phyloP scores from a whole-genome alignment of 2,329 filamentous ascomycete genomes.

The Capronia americana region DNA sequence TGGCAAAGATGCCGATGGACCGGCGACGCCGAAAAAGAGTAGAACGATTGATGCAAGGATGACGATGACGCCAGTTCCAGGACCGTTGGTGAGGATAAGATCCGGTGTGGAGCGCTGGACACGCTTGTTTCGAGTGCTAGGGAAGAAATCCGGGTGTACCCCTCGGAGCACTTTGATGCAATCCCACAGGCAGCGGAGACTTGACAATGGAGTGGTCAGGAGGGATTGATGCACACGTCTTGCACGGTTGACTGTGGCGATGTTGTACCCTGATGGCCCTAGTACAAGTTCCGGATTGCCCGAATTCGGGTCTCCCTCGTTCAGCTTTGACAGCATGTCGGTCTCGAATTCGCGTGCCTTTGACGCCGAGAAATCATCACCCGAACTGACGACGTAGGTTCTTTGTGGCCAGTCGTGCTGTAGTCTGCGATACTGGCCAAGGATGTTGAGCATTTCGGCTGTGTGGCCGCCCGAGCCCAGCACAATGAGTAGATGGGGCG shows the following conservation, averaged over 20 bases:
- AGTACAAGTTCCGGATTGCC: background rate
- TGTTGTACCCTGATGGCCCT: constrained; percentile 59
- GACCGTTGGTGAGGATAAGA: constrained; percentile 84
- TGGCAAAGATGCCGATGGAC: constrained; percentile 45
- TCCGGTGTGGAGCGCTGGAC: constrained; percentile 63
- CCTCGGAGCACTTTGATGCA: constrained; percentile 64
- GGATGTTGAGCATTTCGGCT: constrained; percentile 88
- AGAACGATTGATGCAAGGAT: constrained; percentile 63
- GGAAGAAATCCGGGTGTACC: constrained; percentile 45
- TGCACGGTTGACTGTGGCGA: constrained; percentile 75
- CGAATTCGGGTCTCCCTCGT: constrained; percentile 29
- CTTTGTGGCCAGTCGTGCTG: constrained; percentile 63
- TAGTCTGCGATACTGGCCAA: constrained; percentile 63
- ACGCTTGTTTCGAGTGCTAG: constrained; percentile 23
- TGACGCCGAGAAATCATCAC: constrained; percentile 73
- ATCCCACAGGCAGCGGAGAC: constrained; percentile 66
- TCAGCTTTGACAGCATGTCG: constrained; percentile 69
- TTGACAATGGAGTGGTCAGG: constrained; percentile 65
- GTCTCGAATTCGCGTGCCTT: constrained; percentile 70
- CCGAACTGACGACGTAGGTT: constrained; percentile 80
- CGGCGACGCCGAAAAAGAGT: constrained; percentile 53
- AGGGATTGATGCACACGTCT: constrained; percentile 78
- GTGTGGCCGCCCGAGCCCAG: constrained; percentile 95
- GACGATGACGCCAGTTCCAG: constrained; percentile 83
- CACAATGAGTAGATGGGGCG: constrained; percentile 74